A percentile compares a stretch with the other conserved stretches of the same genome.
Conservation (phyloP, 768 basidiomycete species). For the Vararia minispora region DNA sequence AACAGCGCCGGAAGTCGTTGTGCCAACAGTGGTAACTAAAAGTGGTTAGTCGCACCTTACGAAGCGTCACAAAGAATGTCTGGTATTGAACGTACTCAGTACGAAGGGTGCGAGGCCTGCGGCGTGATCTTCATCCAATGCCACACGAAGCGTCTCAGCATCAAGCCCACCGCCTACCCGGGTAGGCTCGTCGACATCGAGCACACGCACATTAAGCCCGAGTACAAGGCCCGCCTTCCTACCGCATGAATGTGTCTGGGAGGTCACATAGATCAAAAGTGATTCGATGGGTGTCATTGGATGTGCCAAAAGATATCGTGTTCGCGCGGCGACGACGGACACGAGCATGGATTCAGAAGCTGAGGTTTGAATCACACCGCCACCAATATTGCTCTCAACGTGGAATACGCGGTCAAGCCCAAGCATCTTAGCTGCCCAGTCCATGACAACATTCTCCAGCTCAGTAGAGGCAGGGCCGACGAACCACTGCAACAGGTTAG, state of each 20-base stretch:
- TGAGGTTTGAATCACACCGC: conserved; percentile 66
- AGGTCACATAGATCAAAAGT: conserved; percentile 75
- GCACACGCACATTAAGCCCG: conserved; percentile 55
- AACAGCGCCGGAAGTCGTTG: conserved; percentile 83
- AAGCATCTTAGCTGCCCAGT: conserved; percentile 77
- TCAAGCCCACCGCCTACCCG: conserved; percentile 61
- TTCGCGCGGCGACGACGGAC: conserved; percentile 69
- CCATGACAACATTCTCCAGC: conserved; percentile 75
- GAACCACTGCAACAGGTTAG: conserved; percentile 49
- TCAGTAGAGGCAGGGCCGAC: conserved; percentile 86
- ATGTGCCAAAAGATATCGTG: conserved; percentile 35
- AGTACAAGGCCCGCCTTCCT: conserved; percentile 68
- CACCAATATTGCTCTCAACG: conserved; percentile 56
- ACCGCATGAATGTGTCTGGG: conserved; percentile 82
- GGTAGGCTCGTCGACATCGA: conserved; percentile 52
- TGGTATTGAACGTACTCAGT: no score
- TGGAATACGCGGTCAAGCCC: conserved; percentile 58
- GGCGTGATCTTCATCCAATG: conserved; percentile 50
- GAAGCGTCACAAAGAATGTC: conserved; percentile 16
- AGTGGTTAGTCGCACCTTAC: conserved; percentile 4
- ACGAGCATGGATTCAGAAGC: conserved; percentile 76
- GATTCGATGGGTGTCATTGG: conserved; percentile 40
- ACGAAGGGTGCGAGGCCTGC: conserved; percentile 66
- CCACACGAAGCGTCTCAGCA: conserved; percentile 44
- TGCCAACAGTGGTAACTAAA: conserved; percentile 77